Evolutionary conservation across 2,329 filamentous ascomycete genomes (phyloP), one percentile per base, ranked within the genome.

Genomic region (Botryosphaeria dothidea): DNA sequence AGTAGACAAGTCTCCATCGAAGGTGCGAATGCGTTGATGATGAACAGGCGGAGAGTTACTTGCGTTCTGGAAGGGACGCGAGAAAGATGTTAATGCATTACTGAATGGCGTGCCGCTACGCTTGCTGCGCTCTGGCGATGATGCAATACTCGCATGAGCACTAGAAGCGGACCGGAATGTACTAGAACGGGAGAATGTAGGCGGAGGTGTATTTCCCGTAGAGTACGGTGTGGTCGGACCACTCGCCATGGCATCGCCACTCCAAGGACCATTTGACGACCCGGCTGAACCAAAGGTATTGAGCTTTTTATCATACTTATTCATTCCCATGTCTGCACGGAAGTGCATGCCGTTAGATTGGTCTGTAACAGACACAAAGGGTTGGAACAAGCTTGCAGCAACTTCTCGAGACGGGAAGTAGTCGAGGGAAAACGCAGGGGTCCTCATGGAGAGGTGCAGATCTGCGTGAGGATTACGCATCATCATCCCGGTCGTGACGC

Each of bases 201-300:
- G 54, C 4, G 84, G 84, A 3, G 84, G 84, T 3, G 84, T 86
- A 23, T 79, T 81, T 17, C 82, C 82, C 1, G 81, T 83, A 3
- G 84, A 86, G 68, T 82, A 81, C 1, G 84, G 80, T 3, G 83
- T 83, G 2, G 81, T 79, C 3, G 82, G 80, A 56, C 82, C 82
- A 51, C 78, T 79, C 5, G 71, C 73, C 19, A 73, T 48, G 3
- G 69, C 69, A 52, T 79, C 77, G 66, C 75, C 78, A 25, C 80
- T 79, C 80, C 81, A 84, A 3, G 79, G 77, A 45, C 84, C 84
- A 62, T 81, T 80, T 3, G 81, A 83, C 8, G 84, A 85, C 8
- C 79, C 79, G 64, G 79, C 79, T 29, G 83, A 84, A 27, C 81
- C 81, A 66, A 82, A 83, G 0, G 73, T 76, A 54, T 75, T 76